phyloP scores from a whole-genome alignment of 192 early-diverging fungal species.

The Spizellomyces sp. region DNA sequence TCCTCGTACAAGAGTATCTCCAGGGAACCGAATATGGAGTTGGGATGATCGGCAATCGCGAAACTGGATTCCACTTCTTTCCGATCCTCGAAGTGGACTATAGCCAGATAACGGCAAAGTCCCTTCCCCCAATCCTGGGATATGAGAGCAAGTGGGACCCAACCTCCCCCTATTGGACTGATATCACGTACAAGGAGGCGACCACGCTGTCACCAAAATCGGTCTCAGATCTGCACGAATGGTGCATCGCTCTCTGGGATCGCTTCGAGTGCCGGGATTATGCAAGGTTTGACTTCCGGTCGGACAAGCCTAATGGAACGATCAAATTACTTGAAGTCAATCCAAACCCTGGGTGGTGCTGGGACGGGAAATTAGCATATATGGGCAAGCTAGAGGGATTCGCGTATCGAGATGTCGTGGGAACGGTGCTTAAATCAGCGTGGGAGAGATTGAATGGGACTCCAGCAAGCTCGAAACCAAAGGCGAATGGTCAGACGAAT shows the following conservation, averaged over 20 bases:
- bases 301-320: conserved; percentile 25
- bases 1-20: conserved; percentile 60
- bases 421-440: conserved; percentile 49
- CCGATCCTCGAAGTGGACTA: conserved; percentile 60
- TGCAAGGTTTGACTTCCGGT: conserved; percentile 56
- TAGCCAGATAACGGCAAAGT: conserved; percentile 40
- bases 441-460: conserved; percentile 25
- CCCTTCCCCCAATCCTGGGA: conserved; percentile 57
- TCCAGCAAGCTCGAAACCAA: too few relatives aligned
- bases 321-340: conserved; percentile 62
- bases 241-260: conserved; percentile 50
- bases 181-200: conserved; percentile 48
- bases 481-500: not conserved
- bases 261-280: conserved; percentile 59
- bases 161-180: conserved; percentile 56
- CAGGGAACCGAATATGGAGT: conserved; percentile 54
- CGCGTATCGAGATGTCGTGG: conserved; percentile 49
- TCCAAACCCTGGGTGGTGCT: conserved; percentile 64
- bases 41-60: conserved; percentile 59
- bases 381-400: conserved; percentile 53
- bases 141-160: conserved; percentile 65
- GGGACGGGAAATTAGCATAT: conserved; percentile 61
- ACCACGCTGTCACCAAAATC: conserved; percentile 24
- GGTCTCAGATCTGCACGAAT: conserved; percentile 20
- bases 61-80: conserved; percentile 56